Percentiles rank a stretch among this genome's conserved stretches.
These are phyloP conservation scores for Curvularia eragrostidis DNA, from an alignment of 2,329 filamentous ascomycete species.

Conservation along the genomic window DNA sequence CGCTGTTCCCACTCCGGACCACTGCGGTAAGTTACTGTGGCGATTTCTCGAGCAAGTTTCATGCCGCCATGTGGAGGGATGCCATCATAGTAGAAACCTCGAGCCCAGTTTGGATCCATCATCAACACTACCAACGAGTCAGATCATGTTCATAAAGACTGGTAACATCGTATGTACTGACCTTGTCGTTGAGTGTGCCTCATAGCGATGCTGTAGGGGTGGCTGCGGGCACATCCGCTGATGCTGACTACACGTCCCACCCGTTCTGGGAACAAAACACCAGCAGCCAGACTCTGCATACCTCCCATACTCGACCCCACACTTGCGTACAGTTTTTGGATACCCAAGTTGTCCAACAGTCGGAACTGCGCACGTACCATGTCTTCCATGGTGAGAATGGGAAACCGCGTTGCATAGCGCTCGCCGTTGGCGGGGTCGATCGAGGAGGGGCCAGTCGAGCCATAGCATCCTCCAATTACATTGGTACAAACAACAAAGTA, in stretches of 20 bases:
- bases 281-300: conserved; percentile 93
- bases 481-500: conserved; percentile 97
- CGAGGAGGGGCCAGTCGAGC: conserved; percentile 88
- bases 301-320: conserved; percentile 98
- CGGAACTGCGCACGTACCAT: conserved; percentile 97
- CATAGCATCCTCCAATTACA: conserved; percentile 93
- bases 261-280: conserved; percentile 79
- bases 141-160: conserved; percentile 5
- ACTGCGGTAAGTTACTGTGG: conserved; percentile 94
- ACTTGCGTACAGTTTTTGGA: conserved; percentile 83
- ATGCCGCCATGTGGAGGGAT: conserved; percentile 94
- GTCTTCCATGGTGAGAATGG: conserved; percentile 93
- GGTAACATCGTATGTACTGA: conserved; percentile 22
- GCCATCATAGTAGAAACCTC: conserved; percentile 83
- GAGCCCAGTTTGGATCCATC: conserved; percentile 98
- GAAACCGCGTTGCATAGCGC: conserved; percentile 91
- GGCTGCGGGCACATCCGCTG: conserved; percentile 89
- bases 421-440: conserved; percentile 87
- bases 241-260: conserved; percentile 86
- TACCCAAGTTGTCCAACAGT: conserved; percentile 78
- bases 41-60: conserved; percentile 97
- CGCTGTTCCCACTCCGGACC: conserved; percentile 97
- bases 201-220: conserved; percentile 99
- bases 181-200: conserved; percentile 91
- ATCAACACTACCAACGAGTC: conserved; percentile 71